phyloP scores from a whole-genome alignment of 2,329 filamentous ascomycete species.

The Neopestalotiopsis sp. region DNA sequence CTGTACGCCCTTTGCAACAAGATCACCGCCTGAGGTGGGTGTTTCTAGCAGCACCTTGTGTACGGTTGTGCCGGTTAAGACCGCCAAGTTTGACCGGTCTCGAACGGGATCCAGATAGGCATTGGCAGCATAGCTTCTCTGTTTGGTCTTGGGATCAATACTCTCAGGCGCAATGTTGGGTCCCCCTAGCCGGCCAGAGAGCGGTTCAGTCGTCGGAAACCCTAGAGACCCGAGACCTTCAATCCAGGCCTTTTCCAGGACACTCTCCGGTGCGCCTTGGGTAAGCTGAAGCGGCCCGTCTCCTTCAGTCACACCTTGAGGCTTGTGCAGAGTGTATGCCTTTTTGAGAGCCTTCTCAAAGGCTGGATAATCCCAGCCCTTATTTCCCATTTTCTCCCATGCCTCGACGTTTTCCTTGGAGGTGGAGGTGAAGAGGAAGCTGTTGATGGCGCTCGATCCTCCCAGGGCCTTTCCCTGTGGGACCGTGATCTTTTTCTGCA shows the following conservation, averaged over 20 bases:
- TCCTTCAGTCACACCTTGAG: slow-evolving; percentile 7
- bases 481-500: neutral
- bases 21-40: slow-evolving; percentile 2
- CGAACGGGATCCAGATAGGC: slow-evolving; percentile 19
- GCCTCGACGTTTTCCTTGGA: slow-evolving; percentile 21
- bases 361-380: slow-evolving; percentile 24
- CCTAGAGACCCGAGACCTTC: slow-evolving; percentile 11
- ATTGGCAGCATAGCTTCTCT: slow-evolving; percentile 22
- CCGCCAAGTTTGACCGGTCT: slow-evolving; percentile 18
- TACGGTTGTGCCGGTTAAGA: slow-evolving; percentile 17
- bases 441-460: slow-evolving; percentile 23
- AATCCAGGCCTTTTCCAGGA: slow-evolving; percentile 19
- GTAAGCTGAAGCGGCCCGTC: slow-evolving; percentile 17
- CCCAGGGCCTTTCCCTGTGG: slow-evolving; percentile 22
- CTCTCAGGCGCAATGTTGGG: slow-evolving; percentile 18
- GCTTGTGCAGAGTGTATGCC: neutral
- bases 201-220: slow-evolving; percentile 15
- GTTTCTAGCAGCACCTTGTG: slow-evolving; percentile 17
- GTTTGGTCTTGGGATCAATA: slow-evolving; percentile 17
- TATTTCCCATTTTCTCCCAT: slow-evolving; percentile 24
- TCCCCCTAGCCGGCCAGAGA: slow-evolving; percentile 18
- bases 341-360: slow-evolving; percentile 20
- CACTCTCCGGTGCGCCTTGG: slow-evolving; percentile 10
- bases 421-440: slow-evolving; percentile 18
- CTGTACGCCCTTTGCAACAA: slow-evolving; percentile 7